These are phyloP conservation scores for Neofusicoccum laricinum DNA, from an alignment of 2,329 filamentous ascomycete genomes.

Conservation along the genomic window DNA sequence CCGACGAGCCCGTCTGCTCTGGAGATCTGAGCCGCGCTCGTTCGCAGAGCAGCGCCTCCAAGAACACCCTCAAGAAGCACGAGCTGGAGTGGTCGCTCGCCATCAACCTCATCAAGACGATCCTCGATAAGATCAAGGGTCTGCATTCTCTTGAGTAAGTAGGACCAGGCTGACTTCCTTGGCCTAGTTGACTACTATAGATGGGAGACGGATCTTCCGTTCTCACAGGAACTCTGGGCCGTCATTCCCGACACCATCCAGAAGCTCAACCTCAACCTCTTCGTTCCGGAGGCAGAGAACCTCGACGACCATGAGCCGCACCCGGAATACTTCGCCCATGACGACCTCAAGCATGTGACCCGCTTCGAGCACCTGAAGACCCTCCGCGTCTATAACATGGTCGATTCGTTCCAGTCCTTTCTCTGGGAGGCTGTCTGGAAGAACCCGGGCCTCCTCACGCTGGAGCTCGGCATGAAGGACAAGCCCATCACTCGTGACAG, in stretches of 20 bases:
- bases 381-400: slow-evolving; percentile 30
- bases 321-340: slow-evolving; percentile 24
- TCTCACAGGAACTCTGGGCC: slow-evolving; percentile 25
- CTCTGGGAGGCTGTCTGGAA: slow-evolving; percentile 32
- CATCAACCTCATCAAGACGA: slow-evolving; percentile 19
- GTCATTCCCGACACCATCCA: slow-evolving; percentile 24
- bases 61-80: not conserved
- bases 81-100: slow-evolving; percentile 23
- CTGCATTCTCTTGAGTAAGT: slow-evolving; percentile 31
- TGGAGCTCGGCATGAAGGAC: slow-evolving; percentile 29
- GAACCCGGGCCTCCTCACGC: slow-evolving; percentile 25
- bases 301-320: slow-evolving; percentile 18
- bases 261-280: slow-evolving; percentile 30
- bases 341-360: slow-evolving; percentile 26
- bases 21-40: slow-evolving; percentile 2
- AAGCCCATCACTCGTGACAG: slow-evolving; percentile 27
- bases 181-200: slow-evolving; percentile 20
- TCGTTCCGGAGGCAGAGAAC: slow-evolving; percentile 23
- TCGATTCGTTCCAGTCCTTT: slow-evolving; percentile 26
- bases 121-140: slow-evolving; percentile 24
- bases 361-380: slow-evolving; percentile 26
- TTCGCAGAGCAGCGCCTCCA: slow-evolving; percentile 10
- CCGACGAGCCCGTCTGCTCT: slow-evolving; percentile 6
- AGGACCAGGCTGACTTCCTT: not conserved
- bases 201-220: slow-evolving; percentile 29